phyloP scores from a whole-genome alignment of 306 rosid species.

The Acacia melanoxylon region DNA sequence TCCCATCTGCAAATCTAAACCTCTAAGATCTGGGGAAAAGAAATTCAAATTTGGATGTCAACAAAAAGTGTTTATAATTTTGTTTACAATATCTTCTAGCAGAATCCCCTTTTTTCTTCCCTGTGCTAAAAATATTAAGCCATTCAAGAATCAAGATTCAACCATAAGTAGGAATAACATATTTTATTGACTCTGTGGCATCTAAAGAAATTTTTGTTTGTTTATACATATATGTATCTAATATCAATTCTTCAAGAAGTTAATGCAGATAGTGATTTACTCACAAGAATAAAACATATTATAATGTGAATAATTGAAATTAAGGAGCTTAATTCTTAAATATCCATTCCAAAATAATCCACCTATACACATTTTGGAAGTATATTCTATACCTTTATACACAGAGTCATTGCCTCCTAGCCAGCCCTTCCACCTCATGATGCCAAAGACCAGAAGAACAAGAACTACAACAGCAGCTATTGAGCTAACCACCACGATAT shows the following conservation, averaged over 20 bases:
- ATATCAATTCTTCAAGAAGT: not conserved
- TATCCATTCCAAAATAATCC: not conserved
- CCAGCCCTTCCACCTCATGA: constrained; percentile 1
- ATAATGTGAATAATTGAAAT: not conserved
- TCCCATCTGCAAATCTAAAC: not conserved
- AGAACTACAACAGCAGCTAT: not conserved
- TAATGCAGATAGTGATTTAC: not conserved
- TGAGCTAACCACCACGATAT: not conserved
- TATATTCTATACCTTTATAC: not conserved
- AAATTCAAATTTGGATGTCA: not conserved
- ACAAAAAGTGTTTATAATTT: not conserved
- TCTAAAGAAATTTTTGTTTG: not conserved
- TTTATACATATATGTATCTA: not conserved
- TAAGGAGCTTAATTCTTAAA: not conserved
- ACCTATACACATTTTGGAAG: not conserved
- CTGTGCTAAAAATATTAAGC: not conserved
- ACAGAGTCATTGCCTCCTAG: not conserved
- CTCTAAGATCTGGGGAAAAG: not conserved
- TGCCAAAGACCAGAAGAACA: not conserved
- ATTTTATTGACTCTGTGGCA: not conserved
- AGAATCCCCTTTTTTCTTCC: not conserved
- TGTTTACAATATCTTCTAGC: not conserved
- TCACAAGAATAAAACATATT: not conserved
- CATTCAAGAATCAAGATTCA: not conserved
- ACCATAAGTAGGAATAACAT: not conserved